These are phyloP conservation scores for Naegleria gruberi DNA, from an alignment of 208 protist species.

Conservation along the genomic window DNA sequence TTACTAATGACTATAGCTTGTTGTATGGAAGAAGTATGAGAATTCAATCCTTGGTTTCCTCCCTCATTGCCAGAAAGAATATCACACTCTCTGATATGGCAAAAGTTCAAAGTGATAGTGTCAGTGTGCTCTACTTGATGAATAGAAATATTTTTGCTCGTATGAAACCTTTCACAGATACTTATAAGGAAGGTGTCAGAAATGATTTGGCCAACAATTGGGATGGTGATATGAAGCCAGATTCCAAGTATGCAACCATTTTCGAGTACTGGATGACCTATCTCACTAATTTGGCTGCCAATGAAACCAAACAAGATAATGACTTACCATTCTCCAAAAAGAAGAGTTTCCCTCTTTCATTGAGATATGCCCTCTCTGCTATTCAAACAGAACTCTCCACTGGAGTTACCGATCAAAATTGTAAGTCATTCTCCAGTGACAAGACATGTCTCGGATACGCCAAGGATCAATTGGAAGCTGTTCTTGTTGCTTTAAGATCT, in stretches of 20 bases:
- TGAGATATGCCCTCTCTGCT: background rate
- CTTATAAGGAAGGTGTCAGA: background rate
- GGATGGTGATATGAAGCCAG: background rate
- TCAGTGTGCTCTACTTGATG: background rate
- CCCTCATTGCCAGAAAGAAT: background rate
- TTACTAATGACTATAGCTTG: background rate
- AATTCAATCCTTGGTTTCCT: background rate
- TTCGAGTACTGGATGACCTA: background rate
- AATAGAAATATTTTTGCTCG: background rate
- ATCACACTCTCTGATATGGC: background rate
- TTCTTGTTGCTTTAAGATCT: background rate
- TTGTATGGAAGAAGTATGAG: background rate
- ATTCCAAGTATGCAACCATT: background rate
- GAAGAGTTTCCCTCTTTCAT: background rate
- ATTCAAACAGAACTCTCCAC: background rate
- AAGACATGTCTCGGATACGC: background rate
- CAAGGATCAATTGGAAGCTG: background rate
- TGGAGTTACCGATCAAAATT: background rate
- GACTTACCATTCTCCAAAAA: background rate
- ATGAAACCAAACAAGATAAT: background rate
- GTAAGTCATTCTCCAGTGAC: background rate
- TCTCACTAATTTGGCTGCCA: background rate
- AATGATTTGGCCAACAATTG: background rate
- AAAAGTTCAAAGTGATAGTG: background rate
- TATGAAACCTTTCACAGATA: background rate